These are phyloP conservation scores for Phytophthora kernoviae DNA, from an alignment of 352 stramenopile species.

Conservation along the genomic window DNA sequence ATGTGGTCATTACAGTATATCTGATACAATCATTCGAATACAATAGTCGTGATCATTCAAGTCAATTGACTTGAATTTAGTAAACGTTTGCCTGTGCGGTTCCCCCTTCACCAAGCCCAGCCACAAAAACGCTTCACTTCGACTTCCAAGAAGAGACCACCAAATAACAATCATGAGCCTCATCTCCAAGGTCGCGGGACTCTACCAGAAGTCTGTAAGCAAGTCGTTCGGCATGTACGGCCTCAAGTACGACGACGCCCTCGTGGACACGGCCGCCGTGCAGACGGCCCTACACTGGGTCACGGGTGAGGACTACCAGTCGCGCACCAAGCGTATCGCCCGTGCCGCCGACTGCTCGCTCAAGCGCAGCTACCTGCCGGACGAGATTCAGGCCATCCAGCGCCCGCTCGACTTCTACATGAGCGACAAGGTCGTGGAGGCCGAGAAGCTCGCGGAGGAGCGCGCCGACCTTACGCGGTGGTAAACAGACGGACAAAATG, in stretches of 20 bases:
- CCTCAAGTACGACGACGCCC: slow-evolving; percentile 87
- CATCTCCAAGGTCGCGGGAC: slow-evolving; percentile 59
- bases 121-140: slow-evolving; percentile 5
- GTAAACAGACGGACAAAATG: slow-evolving; percentile 49
- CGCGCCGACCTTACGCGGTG: slow-evolving; percentile 82
- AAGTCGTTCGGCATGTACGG: slow-evolving; percentile 83
- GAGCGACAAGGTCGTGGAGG: slow-evolving; percentile 52
- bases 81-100: background rate
- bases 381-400: slow-evolving; percentile 89
- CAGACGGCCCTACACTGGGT: slow-evolving; percentile 86
- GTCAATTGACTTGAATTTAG: too few relatives aligned
- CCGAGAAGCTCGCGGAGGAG: slow-evolving; percentile 70
- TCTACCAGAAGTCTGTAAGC: slow-evolving; percentile 87
- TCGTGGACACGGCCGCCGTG: slow-evolving; percentile 83
- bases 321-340: slow-evolving; percentile 80
- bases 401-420: slow-evolving; percentile 82
- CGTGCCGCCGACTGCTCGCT: slow-evolving; percentile 83
- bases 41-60: too few relatives aligned
- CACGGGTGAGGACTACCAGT: slow-evolving; percentile 73
- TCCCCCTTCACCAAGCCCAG: background rate
- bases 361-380: slow-evolving; percentile 85
- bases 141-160: slow-evolving; percentile 13
- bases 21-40: too few relatives aligned
- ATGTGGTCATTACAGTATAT: too few relatives aligned
- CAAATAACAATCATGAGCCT: slow-evolving; percentile 43